Percentiles rank a stretch among this genome's conserved stretches.
phyloP scores from a whole-genome alignment of 768 basidiomycete species.

The Holtermannia corniformis region DNA sequence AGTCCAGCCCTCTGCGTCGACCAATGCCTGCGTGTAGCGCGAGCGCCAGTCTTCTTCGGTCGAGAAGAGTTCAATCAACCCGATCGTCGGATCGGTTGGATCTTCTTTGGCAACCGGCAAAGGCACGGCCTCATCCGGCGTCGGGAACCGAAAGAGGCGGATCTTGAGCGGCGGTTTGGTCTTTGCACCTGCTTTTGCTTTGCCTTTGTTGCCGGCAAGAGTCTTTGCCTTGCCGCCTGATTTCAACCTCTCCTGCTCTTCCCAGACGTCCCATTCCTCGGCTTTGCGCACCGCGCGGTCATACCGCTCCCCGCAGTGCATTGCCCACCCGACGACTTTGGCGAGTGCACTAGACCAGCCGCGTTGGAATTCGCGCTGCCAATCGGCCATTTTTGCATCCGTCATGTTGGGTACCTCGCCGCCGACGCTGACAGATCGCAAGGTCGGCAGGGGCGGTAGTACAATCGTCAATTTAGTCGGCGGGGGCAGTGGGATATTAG shows the following conservation, averaged over 20 bases:
- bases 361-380: conserved; percentile 33
- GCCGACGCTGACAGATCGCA: conserved; percentile 37
- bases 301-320: conserved; percentile 34
- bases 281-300: conserved; percentile 35
- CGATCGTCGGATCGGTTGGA: conserved; percentile 9
- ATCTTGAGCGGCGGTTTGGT: conserved; percentile 30
- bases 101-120: conserved; percentile 6
- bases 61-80: conserved; percentile 25
- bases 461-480: conserved; percentile 32
- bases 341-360: conserved; percentile 39
- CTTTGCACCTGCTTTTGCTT: conserved; percentile 8
- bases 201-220: conserved; percentile 11
- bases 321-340: conserved; percentile 36
- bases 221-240: background rate
- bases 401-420: conserved; percentile 31
- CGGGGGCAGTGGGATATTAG: conserved; percentile 21
- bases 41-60: conserved; percentile 22
- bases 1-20: conserved; percentile 14
- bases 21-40: conserved; percentile 24
- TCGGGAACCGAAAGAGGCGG: conserved; percentile 34
- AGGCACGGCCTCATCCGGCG: conserved; percentile 14
- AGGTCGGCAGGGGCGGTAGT: conserved; percentile 34
- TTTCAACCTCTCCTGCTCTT: conserved; percentile 12
- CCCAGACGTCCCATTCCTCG: conserved; percentile 24
- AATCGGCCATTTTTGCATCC: conserved; percentile 18